Conservation (phyloP, 1,284 basidiomycete genomes). For the Cronartium ribicola region DNA sequence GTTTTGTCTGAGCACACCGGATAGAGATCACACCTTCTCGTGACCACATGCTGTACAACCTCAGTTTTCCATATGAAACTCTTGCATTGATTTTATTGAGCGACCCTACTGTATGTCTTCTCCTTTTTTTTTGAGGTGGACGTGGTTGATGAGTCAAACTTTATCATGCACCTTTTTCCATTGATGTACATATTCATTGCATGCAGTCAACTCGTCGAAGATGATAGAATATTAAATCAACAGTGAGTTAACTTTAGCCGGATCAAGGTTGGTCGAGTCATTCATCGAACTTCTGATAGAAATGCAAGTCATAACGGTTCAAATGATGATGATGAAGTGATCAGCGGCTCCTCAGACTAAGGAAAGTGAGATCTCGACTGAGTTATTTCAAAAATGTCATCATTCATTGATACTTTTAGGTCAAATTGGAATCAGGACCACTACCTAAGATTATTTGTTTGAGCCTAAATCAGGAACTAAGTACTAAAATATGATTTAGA, state of each 20-base stretch:
- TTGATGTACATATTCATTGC: neutral
- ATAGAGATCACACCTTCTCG: too few species aligned
- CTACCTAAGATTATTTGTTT: neutral
- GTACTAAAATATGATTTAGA: neutral
- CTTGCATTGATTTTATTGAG: too few species aligned
- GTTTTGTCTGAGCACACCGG: too few species aligned
- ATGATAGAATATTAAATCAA: neutral
- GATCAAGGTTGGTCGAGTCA: neutral
- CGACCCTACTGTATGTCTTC: too few species aligned
- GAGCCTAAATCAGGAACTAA: neutral
- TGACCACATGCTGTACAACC: too few species aligned
- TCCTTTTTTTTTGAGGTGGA: neutral
- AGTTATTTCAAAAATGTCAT: neutral
- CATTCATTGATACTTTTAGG: neutral
- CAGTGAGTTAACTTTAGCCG: neutral
- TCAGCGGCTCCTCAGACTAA: neutral
- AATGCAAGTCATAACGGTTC: neutral
- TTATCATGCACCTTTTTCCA: neutral
- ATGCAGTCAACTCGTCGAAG: neutral
- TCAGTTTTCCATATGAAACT: too few species aligned
- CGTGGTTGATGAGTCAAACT: neutral
- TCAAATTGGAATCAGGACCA: neutral
- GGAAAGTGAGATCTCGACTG: neutral
- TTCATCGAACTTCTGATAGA: neutral
- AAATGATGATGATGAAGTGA: conserved; percentile 3